Conservation (phyloP, 2,329 filamentous ascomycete species). For the Colletotrichum sp. region DNA sequence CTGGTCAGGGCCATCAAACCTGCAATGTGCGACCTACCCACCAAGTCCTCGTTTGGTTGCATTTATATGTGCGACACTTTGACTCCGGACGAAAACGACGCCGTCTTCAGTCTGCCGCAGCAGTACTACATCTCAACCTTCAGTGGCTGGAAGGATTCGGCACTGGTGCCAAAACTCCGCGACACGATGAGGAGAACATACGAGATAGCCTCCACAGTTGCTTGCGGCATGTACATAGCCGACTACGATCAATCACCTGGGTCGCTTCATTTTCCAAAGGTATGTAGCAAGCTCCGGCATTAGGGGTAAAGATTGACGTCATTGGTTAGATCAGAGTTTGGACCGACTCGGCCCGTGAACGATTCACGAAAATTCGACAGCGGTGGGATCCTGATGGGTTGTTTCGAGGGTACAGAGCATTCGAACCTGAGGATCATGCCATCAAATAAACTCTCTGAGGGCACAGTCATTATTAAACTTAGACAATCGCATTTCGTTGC, state of each 20-base stretch:
- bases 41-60: background rate
- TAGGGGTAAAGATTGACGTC: background rate
- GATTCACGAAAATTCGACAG: background rate
- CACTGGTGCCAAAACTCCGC: background rate
- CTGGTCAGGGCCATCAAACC: background rate
- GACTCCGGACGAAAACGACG: background rate
- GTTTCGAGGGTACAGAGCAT: background rate
- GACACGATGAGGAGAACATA: background rate
- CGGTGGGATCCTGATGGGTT: background rate
- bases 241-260: background rate
- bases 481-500: background rate
- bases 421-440: background rate
- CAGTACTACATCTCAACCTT: background rate
- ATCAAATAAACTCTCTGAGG: background rate
- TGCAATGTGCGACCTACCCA: background rate
- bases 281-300: background rate
- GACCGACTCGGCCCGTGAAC: background rate
- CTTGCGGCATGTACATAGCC: background rate
- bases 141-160: background rate
- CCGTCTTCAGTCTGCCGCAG: background rate
- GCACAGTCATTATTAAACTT: background rate
- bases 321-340: background rate
- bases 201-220: background rate
- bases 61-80: background rate
- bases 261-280: background rate